Evolutionary conservation across 2,329 filamentous ascomycete genomes (phyloP).

Genomic region (Arthrobotrys iridis): DNA sequence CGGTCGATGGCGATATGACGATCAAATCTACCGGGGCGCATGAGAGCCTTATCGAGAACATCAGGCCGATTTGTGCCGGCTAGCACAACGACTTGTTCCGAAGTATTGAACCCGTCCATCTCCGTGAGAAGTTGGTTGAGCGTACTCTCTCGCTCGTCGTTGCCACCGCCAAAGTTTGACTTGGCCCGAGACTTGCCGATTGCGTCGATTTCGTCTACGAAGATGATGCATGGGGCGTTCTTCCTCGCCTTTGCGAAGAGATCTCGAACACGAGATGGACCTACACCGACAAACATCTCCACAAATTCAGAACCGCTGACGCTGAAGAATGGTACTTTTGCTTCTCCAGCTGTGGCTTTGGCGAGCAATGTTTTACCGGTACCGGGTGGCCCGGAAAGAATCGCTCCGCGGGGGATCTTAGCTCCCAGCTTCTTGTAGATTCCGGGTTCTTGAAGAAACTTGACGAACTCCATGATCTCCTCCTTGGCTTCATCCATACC

Average conservation of each 20-base stretch:
- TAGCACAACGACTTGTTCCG: slow-evolving; percentile 78
- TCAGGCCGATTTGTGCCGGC: slow-evolving; percentile 97
- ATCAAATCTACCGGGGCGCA: slow-evolving; percentile 97
- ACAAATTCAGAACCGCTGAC: slow-evolving; percentile 99
- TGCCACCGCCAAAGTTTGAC: slow-evolving; percentile 84
- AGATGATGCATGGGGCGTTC: slow-evolving; percentile 97
- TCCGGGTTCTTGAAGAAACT: slow-evolving; percentile 92
- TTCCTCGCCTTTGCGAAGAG: slow-evolving; percentile 94
- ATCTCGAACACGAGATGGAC: slow-evolving; percentile 92
- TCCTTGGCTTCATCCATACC: slow-evolving; percentile 98
- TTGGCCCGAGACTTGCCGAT: slow-evolving; percentile 91
- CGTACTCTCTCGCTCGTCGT: slow-evolving; percentile 95
- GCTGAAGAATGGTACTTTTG: slow-evolving; percentile 95
- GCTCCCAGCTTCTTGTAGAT: slow-evolving; percentile 93
- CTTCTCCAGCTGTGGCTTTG: slow-evolving; percentile 97
- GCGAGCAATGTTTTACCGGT: slow-evolving; percentile 98
- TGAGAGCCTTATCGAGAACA: slow-evolving; percentile 91
- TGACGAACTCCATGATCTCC: slow-evolving; percentile 99
- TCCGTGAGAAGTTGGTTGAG: slow-evolving; percentile 98
- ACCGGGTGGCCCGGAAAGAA: slow-evolving; percentile 95
- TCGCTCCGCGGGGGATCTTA: slow-evolving; percentile 96
- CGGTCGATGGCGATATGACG: slow-evolving; percentile 94
- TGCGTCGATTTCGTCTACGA: slow-evolving; percentile 99
- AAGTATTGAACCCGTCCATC: slow-evolving; percentile 76
- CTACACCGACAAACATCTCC: slow-evolving; percentile 99